A percentile compares a stretch with the other conserved stretches of the same genome.
phyloP scores from a whole-genome alignment of 75 land plant genomes.

The Picea sitchensis region DNA sequence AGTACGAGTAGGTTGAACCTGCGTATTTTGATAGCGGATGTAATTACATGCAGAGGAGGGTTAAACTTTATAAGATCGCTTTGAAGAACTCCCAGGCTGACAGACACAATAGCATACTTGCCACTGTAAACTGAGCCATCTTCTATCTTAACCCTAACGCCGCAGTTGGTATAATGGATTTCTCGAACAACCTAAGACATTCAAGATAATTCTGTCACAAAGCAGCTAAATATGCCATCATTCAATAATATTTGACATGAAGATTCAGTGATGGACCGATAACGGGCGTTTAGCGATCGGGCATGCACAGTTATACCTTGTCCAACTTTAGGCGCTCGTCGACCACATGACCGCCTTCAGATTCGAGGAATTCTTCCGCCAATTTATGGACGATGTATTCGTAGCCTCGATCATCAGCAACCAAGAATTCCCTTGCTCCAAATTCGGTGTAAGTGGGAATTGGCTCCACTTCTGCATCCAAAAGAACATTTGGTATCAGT shows the following conservation, averaged over 20 bases:
- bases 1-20: too few species aligned
- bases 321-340: conserved; percentile 61
- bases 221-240: too few species aligned
- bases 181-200: conserved; percentile 53
- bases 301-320: conserved; percentile 29
- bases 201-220: background rate
- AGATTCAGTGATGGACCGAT: background rate
- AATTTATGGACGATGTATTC: conserved; percentile 48
- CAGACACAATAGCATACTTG: conserved; percentile 62
- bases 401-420: conserved; percentile 76
- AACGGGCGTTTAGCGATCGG: too few species aligned
- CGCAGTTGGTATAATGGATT: conserved; percentile 30
- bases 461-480: conserved; percentile 57
- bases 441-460: conserved; percentile 59
- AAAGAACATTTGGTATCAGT: too few species aligned
- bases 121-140: conserved; percentile 63
- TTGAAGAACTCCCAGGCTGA: conserved; percentile 80
- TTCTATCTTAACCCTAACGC: conserved; percentile 63
- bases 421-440: conserved; percentile 56
- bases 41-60: conserved; percentile 68
- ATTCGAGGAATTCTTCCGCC: conserved; percentile 46
- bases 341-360: conserved; percentile 34
- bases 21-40: too few species aligned
- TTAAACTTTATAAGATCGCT: conserved; percentile 63
- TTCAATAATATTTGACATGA: too few species aligned